Conservation (phyloP, 139 green algal species). For the Micractinium sp. region DNA sequence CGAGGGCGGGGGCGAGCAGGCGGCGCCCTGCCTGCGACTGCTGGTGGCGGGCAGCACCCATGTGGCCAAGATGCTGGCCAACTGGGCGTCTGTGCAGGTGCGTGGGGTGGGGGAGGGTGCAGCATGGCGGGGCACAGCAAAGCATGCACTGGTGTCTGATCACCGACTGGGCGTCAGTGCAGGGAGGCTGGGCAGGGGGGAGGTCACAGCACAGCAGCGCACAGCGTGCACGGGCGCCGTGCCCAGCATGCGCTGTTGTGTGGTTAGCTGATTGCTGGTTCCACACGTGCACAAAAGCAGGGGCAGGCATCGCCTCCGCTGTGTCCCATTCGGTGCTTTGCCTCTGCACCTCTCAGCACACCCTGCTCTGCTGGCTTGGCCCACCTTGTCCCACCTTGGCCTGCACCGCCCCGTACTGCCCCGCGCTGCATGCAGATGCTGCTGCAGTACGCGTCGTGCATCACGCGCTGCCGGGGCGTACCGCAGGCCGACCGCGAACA, state of each 20-base stretch:
- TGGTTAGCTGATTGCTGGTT: too few species aligned
- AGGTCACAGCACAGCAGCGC: too few species aligned
- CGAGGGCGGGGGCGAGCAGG: not conserved
- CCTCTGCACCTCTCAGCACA: not conserved
- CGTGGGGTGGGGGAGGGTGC: not conserved
- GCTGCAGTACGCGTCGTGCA: slow-evolving; percentile 18
- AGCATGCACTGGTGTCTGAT: too few species aligned
- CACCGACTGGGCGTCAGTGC: too few species aligned
- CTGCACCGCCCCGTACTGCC: not conserved
- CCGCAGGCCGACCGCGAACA: slow-evolving; percentile 7
- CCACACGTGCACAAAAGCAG: too few species aligned
- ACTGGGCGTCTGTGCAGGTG: slow-evolving; percentile 8
- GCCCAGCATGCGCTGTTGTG: too few species aligned
- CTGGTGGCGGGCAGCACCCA: not conserved
- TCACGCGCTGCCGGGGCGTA: slow-evolving; percentile 5
- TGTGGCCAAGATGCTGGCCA: not conserved
- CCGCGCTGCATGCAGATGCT: not conserved
- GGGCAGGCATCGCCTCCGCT: too few species aligned
- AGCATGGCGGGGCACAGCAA: too few species aligned
- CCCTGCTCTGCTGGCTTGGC: not conserved
- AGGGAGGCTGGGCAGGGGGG: too few species aligned
- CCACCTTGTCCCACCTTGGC: not conserved
- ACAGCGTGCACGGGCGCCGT: too few species aligned
- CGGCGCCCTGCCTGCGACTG: not conserved
- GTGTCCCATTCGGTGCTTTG: too few species aligned